A percentile compares a stretch with the other conserved stretches of the same genome.
Evolutionary conservation across 257 asterid genomes (phyloP).

Genomic region (Primulina eburnea): DNA sequence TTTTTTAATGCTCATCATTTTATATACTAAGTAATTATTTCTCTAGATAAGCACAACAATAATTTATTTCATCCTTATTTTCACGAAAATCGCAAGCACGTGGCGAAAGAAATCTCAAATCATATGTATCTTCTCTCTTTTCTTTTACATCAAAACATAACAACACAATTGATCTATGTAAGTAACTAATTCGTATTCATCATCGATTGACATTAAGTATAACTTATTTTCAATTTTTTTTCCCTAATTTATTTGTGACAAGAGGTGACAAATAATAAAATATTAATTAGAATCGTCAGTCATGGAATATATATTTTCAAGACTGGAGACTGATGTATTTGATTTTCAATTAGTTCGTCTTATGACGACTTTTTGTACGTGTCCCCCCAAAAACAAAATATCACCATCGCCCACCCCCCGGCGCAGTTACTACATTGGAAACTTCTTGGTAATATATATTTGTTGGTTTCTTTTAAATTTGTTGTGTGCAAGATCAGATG

Average conservation of each 20-base stretch:
- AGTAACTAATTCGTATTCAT: no score
- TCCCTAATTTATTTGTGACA: not conserved
- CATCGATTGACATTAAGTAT: no score
- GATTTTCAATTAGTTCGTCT: constrained; percentile 19
- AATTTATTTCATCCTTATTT: not conserved
- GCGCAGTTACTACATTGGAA: not conserved
- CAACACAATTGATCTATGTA: no score
- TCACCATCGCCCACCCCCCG: not conserved
- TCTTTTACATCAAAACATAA: no score
- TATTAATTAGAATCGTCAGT: constrained; percentile 28
- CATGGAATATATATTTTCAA: constrained; percentile 43
- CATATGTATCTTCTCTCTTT: no score
- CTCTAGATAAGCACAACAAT: not conserved
- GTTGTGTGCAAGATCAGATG: not conserved
- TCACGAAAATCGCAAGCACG: no score
- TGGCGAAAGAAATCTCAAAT: no score
- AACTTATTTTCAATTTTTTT: no score
- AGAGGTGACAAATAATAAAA: not conserved
- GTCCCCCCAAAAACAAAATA: not conserved
- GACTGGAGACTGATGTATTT: constrained; percentile 26
- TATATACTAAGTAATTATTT: not conserved
- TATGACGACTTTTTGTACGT: not conserved
- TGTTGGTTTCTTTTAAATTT: not conserved
- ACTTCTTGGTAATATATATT: not conserved
- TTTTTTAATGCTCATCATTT: not conserved